phyloP scores from a whole-genome alignment of 108 stramenopile species.

The Fistulifera solaris region DNA sequence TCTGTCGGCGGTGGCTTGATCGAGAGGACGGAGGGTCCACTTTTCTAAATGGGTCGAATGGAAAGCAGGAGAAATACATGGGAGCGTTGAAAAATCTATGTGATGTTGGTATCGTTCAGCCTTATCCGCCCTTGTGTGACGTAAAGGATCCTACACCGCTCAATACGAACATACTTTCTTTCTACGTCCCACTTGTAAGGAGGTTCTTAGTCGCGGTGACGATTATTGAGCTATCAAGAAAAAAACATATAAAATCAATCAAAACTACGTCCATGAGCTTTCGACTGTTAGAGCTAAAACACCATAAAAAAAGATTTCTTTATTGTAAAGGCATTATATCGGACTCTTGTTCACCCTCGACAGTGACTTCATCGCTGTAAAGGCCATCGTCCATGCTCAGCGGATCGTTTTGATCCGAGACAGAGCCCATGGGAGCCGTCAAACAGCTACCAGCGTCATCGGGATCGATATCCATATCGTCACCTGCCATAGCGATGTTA shows the following conservation, averaged over 20 bases:
- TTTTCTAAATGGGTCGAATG: constrained; percentile 73
- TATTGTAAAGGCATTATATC: no score
- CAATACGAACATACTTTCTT: constrained; percentile 99
- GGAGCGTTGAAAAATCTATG: constrained; percentile 97
- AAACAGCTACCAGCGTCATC: constrained; percentile 6
- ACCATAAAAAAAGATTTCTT: no score
- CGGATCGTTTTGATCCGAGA: neutral
- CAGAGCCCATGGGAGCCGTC: constrained; percentile 3
- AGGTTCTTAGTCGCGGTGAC: constrained; percentile 95
- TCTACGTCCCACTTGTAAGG: constrained; percentile 94
- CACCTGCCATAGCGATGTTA: constrained; percentile 1
- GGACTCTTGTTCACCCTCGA: no score
- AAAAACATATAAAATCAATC: no score
- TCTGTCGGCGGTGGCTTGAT: constrained; percentile 98
- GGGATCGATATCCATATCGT: neutral
- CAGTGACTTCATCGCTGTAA: no score
- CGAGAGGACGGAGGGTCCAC: constrained; percentile 90
- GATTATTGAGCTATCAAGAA: constrained; percentile 67
- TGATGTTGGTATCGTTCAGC: constrained; percentile 90
- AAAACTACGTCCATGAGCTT: no score
- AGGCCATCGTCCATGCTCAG: no score
- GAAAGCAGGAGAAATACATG: constrained; percentile 95
- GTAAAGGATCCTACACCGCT: constrained; percentile 94
- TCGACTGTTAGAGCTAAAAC: no score
- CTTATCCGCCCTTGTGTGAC: constrained; percentile 97